Base-by-base conservation (phyloP, 495 filamentous ascomycete genomes). In the Mytilinidion resinicola region DNA sequence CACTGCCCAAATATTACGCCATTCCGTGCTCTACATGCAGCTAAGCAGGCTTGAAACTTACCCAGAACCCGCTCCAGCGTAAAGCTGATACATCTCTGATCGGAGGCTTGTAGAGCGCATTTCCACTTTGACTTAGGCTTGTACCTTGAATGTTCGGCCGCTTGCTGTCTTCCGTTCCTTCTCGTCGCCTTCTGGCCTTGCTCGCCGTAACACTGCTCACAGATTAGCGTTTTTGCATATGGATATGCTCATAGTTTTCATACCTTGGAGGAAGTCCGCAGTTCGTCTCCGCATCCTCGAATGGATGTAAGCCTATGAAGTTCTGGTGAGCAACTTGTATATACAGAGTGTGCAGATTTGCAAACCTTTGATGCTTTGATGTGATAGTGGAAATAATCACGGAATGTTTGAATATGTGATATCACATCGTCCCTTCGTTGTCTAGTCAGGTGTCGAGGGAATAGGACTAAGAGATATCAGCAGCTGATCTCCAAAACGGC, bases 301-400 rank as follows among this genome's bases (percentile, higher is more conserved):
- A 78, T 99, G 93, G 65, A 99, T 97, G 71, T 96, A 98, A 44
- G 95, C 93, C 84, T 90, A 57, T 25, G 19, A 10, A 54, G 39
- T 51, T 44, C 54, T 54, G 47, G 59, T 72, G 9, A 67, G 50
- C 15, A 35, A 36, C 46, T 4, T 53, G 21, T 12, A 54, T 37
- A 39, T 21, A 1, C 9, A 25, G 9, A 9, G 4, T 11, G 7
- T 6, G 21, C 46, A 14, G 1, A 10, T 12, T 48, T 49, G 41
- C 25, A 38, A 30, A 87, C 85, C 78, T 96, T 97, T 47, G 92
- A 95, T 30, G 93, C 93, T 75, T 99, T 99, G 77, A 99, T 99
- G 74, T 99, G 93, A 72, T 99, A 99, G 72, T 99, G 93, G 80
- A 99, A 99, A 72, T 99, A 97, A 67, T 97, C 95, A 57, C 93